A percentile compares a stretch with the other conserved stretches of the same genome.
These are phyloP conservation scores for Candida chilensis DNA, from an alignment of 805 yeast genomes.

Conservation along the genomic window DNA sequence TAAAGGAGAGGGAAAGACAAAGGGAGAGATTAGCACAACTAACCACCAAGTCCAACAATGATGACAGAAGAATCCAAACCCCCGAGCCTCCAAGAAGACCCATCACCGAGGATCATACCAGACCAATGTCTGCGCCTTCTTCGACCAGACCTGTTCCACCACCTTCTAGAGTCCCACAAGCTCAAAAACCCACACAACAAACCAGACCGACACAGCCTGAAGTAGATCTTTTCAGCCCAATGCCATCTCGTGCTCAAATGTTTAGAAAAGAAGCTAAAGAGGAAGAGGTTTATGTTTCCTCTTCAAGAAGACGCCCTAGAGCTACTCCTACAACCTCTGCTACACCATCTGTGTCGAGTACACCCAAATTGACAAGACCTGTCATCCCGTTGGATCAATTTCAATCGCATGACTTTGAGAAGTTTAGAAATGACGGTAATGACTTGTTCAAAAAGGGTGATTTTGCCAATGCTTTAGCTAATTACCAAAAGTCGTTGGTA, in stretches of 20 bases:
- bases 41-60: no score
- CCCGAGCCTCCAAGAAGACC: not conserved
- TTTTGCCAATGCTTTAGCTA: slow-evolving; percentile 53
- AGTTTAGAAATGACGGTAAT: slow-evolving; percentile 47
- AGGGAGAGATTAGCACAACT: slow-evolving; percentile 5
- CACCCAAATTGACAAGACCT: not conserved
- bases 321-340: slow-evolving; percentile 3
- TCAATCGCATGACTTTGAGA: slow-evolving; percentile 32
- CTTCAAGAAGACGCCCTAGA: slow-evolving; percentile 13
- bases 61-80: no score
- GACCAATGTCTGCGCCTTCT: no score
- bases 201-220: not conserved
- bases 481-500: slow-evolving; percentile 38
- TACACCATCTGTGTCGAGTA: not conserved
- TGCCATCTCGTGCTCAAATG: not conserved
- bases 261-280: slow-evolving; percentile 4
- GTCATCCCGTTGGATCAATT: slow-evolving; percentile 22
- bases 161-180: no score
- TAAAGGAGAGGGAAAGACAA: slow-evolving; percentile 21
- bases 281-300: slow-evolving; percentile 11
- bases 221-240: not conserved
- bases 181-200: not conserved
- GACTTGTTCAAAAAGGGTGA: slow-evolving; percentile 75
- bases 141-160: no score
- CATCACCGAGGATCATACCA: no score